phyloP scores from a whole-genome alignment of 129 eudicot genomes.

The Artemisia argyi region DNA sequence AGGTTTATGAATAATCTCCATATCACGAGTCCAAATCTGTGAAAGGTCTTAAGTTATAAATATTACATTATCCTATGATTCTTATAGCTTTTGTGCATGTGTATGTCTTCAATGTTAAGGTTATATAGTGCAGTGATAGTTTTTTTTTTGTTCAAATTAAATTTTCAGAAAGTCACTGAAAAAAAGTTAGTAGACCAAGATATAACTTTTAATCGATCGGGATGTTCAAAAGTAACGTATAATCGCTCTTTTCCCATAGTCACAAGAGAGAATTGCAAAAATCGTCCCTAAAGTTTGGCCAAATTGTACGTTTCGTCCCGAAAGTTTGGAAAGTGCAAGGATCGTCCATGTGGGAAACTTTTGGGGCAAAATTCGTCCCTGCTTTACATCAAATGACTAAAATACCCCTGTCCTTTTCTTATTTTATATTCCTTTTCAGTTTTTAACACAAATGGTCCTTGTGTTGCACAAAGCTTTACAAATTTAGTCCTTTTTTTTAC shows the following conservation, averaged over 20 bases:
- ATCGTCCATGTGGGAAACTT: no score
- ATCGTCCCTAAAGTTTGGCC: no score
- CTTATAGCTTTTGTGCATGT: conserved; percentile 1
- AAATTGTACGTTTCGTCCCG: no score
- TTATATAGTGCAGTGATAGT: conserved; percentile 1
- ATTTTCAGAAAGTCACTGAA: conserved; percentile 82
- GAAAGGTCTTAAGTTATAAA: not conserved
- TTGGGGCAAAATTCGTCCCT: no score
- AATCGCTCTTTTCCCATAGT: conserved; percentile 13
- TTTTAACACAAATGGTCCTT: no score
- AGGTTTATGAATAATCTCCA: not conserved
- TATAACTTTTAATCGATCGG: conserved; percentile 68
- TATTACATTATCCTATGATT: not conserved
- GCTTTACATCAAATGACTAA: no score
- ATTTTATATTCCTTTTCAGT: no score
- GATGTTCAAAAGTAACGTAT: conserved; percentile 90
- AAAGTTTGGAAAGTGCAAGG: no score
- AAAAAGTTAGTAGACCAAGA: conserved; percentile 86
- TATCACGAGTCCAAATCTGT: not conserved
- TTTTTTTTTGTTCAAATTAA: not conserved
- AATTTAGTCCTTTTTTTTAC: no score
- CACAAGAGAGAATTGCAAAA: no score
- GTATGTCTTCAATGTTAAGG: conserved; percentile 5
- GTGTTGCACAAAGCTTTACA: no score
- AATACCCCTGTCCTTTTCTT: no score